These are phyloP conservation scores for Begonia masoniana DNA, from an alignment of 306 rosid species.

Conservation along the genomic window DNA sequence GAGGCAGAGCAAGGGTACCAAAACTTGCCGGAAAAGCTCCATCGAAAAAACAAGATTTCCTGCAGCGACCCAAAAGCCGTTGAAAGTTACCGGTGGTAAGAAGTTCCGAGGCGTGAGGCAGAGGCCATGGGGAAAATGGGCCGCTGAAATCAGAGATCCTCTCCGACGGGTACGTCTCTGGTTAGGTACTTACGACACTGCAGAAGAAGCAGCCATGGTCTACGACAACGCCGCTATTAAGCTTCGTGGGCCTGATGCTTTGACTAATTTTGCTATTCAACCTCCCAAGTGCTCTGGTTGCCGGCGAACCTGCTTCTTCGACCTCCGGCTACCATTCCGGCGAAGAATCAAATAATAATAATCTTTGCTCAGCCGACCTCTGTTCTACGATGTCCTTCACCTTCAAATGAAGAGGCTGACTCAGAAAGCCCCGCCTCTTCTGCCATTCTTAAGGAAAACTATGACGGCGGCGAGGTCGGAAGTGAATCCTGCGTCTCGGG, in stretches of 20 bases:
- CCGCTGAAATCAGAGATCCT: slow-evolving; percentile 95
- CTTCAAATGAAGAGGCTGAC: slow-evolving; percentile 43
- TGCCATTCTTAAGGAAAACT: not conserved
- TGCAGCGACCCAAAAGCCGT: slow-evolving; percentile 7
- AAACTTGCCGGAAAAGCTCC: slow-evolving; percentile 10
- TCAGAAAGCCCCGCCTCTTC: slow-evolving; percentile 15
- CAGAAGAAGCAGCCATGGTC: slow-evolving; percentile 90
- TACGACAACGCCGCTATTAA: slow-evolving; percentile 91
- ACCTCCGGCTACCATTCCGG: slow-evolving; percentile 30
- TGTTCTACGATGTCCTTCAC: slow-evolving; percentile 44
- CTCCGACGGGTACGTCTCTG: slow-evolving; percentile 75
- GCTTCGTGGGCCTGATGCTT: slow-evolving; percentile 88
- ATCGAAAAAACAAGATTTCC: not conserved
- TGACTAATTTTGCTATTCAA: slow-evolving; percentile 59
- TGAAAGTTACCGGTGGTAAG: slow-evolving; percentile 21
- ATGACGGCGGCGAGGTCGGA: slow-evolving; percentile 7
- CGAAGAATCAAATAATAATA: slow-evolving; percentile 33
- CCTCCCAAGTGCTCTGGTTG: slow-evolving; percentile 13
- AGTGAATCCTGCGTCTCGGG: slow-evolving; percentile 32
- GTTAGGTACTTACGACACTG: slow-evolving; percentile 88
- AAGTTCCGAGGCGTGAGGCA: slow-evolving; percentile 92
- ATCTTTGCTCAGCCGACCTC: slow-evolving; percentile 59
- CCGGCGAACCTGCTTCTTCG: not conserved
- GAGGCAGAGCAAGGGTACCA: slow-evolving; percentile 14
- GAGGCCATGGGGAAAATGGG: slow-evolving; percentile 99